Percentiles rank a stretch among this genome's conserved stretches.
phyloP scores from a whole-genome alignment of 2,329 filamentous ascomycete genomes.

The Pezicula radicicola region DNA sequence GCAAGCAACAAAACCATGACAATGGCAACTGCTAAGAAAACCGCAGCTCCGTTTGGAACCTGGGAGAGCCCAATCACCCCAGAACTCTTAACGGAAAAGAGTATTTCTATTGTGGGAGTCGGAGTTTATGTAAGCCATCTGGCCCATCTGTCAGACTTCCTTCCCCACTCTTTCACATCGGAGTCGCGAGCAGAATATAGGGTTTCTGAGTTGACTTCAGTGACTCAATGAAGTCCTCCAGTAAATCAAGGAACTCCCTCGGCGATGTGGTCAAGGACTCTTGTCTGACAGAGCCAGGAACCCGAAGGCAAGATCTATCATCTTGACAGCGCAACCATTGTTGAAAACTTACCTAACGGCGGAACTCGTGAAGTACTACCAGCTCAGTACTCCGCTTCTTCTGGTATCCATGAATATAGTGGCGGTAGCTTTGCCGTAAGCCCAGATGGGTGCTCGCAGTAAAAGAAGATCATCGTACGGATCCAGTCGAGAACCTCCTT shows the following conservation, averaged over 20 bases:
- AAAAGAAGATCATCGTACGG: conserved; percentile 40
- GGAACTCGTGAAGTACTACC: conserved; percentile 38
- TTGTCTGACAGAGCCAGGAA: conserved; percentile 1
- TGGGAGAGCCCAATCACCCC: conserved; percentile 33
- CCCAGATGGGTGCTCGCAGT: conserved; percentile 38
- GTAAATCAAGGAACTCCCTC: background rate
- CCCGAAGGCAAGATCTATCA: conserved; percentile 27
- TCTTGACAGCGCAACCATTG: conserved; percentile 36
- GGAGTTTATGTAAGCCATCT: background rate
- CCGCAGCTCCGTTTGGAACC: conserved; percentile 26
- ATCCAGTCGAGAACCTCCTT: conserved; percentile 19
- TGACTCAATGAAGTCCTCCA: background rate
- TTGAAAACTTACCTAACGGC: conserved; percentile 33
- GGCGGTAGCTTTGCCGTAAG: conserved; percentile 40
- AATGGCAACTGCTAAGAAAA: background rate
- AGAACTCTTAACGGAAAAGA: conserved; percentile 26
- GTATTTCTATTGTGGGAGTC: conserved; percentile 25
- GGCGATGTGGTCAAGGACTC: background rate
- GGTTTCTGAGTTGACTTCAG: background rate
- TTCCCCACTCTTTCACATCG: background rate
- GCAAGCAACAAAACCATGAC: too few relatives aligned
- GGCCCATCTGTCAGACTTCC: too few relatives aligned
- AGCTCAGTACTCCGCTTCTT: conserved; percentile 37
- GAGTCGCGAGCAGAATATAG: background rate
- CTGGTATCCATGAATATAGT: conserved; percentile 48